phyloP scores from a whole-genome alignment of 2,329 filamentous ascomycete species.

The Aspergillus awamori region DNA sequence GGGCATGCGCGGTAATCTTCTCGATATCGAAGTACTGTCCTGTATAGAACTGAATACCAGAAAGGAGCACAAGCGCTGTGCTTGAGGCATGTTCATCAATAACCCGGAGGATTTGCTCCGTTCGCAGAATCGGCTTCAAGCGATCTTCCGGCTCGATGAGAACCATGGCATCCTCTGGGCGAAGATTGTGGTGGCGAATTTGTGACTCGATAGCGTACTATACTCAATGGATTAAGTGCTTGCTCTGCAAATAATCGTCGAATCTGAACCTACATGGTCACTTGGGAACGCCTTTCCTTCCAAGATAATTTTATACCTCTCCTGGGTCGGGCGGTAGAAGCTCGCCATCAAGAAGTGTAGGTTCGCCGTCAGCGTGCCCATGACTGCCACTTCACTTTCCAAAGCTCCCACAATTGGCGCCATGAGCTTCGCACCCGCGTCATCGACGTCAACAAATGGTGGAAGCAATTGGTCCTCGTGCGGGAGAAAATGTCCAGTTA shows the following conservation, averaged over 20 bases:
- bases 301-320: constrained; percentile 77
- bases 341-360: constrained; percentile 80
- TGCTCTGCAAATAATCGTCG: not conserved
- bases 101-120: constrained; percentile 68
- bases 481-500: constrained; percentile 77
- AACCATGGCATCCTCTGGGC: constrained; percentile 70
- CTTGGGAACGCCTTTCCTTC: constrained; percentile 90
- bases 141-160: constrained; percentile 66
- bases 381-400: constrained; percentile 75
- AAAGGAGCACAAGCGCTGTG: constrained; percentile 76
- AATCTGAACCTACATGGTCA: constrained; percentile 64
- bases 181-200: constrained; percentile 68
- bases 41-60: constrained; percentile 89
- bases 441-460: constrained; percentile 78
- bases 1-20: constrained; percentile 76
- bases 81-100: constrained; percentile 75
- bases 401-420: constrained; percentile 74
- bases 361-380: constrained; percentile 84
- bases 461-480: constrained; percentile 69
- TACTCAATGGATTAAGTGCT: constrained; percentile 10
- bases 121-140: constrained; percentile 64
- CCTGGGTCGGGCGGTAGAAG: constrained; percentile 72
- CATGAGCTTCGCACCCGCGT: constrained; percentile 69
- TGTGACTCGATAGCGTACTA: constrained; percentile 85
- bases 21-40: constrained; percentile 85